phyloP scores from a whole-genome alignment of 139 green algal genomes.

The Astrephomene gubernaculifera region DNA sequence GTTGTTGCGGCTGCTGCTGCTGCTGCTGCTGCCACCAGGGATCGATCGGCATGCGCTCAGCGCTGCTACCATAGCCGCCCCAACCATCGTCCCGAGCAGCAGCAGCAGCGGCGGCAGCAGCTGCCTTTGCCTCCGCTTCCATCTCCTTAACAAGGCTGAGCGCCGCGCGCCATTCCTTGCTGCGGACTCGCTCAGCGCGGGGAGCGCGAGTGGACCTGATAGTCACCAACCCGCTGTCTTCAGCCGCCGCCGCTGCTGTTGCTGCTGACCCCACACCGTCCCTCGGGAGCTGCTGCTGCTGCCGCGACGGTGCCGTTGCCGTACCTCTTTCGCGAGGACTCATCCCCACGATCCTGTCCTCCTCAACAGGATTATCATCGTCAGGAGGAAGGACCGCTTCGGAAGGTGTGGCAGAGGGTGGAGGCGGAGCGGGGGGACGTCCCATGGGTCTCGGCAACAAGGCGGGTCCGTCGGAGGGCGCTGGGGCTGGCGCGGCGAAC shows the following conservation, averaged over 20 bases:
- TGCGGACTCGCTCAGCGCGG: neutral
- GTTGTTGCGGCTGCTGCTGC: neutral
- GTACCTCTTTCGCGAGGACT: neutral
- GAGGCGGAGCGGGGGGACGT: no score
- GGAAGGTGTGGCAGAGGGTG: no score
- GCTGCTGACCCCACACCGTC: no score
- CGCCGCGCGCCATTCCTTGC: conserved; percentile 7
- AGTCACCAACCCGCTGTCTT: neutral
- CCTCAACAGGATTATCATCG: no score
- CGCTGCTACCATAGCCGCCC: neutral
- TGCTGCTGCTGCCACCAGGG: neutral
- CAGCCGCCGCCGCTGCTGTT: neutral
- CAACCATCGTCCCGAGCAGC: neutral
- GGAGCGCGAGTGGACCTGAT: conserved; percentile 4
- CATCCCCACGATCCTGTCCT: neutral
- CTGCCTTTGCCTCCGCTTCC: neutral
- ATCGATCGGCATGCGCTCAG: neutral
- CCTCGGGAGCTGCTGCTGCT: neutral
- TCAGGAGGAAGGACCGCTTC: no score
- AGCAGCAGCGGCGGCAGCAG: neutral
- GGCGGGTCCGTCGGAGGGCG: no score
- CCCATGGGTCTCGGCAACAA: no score
- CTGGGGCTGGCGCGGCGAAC: no score
- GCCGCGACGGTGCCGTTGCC: neutral
- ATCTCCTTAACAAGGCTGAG: neutral